These are phyloP conservation scores for Apiospora kogelbergensis DNA, from an alignment of 2,329 filamentous ascomycete genomes.

Conservation along the genomic window DNA sequence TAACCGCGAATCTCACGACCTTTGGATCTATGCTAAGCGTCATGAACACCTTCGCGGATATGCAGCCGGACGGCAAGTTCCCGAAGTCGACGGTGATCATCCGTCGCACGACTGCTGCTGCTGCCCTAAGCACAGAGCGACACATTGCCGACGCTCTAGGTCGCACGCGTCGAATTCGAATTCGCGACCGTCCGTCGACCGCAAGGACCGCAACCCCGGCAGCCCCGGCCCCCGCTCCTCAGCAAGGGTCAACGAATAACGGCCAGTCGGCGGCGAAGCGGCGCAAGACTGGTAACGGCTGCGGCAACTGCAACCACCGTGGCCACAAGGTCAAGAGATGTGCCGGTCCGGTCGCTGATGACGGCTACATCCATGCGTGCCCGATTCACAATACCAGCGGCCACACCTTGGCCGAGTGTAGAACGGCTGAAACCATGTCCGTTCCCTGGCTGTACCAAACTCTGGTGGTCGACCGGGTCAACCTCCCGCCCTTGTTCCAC, in stretches of 20 bases:
- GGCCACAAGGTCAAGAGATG: neutral
- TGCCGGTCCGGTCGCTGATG: neutral
- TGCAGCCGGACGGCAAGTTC: neutral
- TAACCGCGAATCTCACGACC: too few species aligned
- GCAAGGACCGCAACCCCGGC: too few species aligned
- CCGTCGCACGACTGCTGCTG: neutral
- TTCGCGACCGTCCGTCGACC: too few species aligned
- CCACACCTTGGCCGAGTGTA: neutral
- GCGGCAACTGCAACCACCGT: neutral
- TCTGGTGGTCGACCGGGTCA: neutral
- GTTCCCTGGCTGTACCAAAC: too few species aligned
- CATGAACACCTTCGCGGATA: too few species aligned
- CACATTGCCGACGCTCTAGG: neutral
- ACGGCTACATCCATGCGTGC: neutral
- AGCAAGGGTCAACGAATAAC: neutral
- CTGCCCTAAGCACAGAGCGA: accelerated
- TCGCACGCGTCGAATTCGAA: too few species aligned
- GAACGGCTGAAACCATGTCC: too few species aligned
- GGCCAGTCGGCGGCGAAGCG: neutral
- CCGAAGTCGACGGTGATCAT: neutral
- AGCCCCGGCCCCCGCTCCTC: neutral
- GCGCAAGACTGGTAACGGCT: neutral
- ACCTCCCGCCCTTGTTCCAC: neutral
- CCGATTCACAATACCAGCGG: neutral
- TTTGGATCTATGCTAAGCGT: too few species aligned